Percentiles rank a stretch among this genome's conserved stretches.
Evolutionary conservation across 768 basidiomycete species (phyloP).

Genomic region (Amanita phalloides): DNA sequence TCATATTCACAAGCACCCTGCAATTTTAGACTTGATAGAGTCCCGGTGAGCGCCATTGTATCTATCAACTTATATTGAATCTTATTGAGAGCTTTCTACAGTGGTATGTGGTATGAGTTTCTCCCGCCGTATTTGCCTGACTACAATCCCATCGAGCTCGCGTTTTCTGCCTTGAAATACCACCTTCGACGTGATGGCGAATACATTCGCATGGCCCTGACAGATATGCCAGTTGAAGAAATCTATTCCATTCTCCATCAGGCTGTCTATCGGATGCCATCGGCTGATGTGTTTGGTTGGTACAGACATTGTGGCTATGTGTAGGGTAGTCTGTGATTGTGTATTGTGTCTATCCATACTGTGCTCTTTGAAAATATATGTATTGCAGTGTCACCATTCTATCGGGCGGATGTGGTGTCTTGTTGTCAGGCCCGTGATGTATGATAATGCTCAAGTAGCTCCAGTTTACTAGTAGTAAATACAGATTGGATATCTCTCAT

Average conservation of each 20-base stretch:
- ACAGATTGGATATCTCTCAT: too few relatives aligned
- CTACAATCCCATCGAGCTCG: constrained; percentile 8
- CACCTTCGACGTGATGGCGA: too few relatives aligned
- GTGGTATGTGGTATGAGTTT: constrained; percentile 4
- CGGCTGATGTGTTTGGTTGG: not conserved
- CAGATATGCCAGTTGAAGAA: not conserved
- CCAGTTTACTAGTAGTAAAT: too few relatives aligned
- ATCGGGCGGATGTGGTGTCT: too few relatives aligned
- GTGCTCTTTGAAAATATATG: too few relatives aligned
- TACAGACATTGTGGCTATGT: constrained; percentile 2
- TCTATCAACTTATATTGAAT: not conserved
- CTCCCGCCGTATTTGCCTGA: constrained; percentile 7
- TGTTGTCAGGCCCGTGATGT: too few relatives aligned
- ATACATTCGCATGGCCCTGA: not conserved
- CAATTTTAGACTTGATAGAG: not conserved
- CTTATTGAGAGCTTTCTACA: not conserved
- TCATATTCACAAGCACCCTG: not conserved
- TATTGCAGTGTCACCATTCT: too few relatives aligned
- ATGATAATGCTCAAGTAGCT: too few relatives aligned
- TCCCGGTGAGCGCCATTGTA: not conserved
- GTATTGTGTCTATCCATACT: too few relatives aligned
- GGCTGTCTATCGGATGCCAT: not conserved
- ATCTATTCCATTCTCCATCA: not conserved
- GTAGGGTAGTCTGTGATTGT: constrained; percentile 1
- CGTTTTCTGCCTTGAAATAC: constrained; percentile 6